Conservation (phyloP, 495 filamentous ascomycete genomes). For the Cercophora scortea region DNA sequence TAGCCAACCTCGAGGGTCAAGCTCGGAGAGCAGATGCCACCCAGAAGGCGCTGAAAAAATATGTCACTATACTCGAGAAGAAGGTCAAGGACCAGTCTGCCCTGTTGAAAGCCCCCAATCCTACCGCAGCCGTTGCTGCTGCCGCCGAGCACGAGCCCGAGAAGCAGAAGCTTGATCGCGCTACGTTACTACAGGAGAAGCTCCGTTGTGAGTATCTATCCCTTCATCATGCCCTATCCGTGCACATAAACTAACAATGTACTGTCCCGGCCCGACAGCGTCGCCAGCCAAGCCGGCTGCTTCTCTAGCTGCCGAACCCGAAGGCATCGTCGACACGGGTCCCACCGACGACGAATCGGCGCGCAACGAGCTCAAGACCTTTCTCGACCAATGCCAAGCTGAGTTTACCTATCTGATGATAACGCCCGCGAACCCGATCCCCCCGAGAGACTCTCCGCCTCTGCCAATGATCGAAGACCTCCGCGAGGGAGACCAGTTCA, state of each 20-base stretch:
- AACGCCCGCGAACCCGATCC: slow-evolving; percentile 53
- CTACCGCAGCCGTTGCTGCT: neutral
- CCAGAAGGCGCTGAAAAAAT: slow-evolving; percentile 80
- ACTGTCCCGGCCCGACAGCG: slow-evolving; percentile 5
- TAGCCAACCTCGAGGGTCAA: slow-evolving; percentile 91
- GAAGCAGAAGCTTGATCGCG: slow-evolving; percentile 35
- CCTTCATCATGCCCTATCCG: neutral
- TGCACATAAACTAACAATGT: neutral
- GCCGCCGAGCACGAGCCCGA: slow-evolving; percentile 8
- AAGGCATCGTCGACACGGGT: slow-evolving; percentile 11
- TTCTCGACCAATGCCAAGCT: slow-evolving; percentile 54
- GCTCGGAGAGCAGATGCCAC: slow-evolving; percentile 73
- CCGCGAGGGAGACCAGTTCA: slow-evolving; percentile 38
- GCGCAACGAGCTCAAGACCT: slow-evolving; percentile 51
- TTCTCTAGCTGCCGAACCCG: neutral
- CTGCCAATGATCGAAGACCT: slow-evolving; percentile 40
- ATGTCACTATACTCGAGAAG: slow-evolving; percentile 82
- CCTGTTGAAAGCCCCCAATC: slow-evolving; percentile 30
- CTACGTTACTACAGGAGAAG: slow-evolving; percentile 39
- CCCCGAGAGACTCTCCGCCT: slow-evolving; percentile 47
- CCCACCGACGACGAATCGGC: slow-evolving; percentile 43
- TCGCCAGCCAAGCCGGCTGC: slow-evolving; percentile 13
- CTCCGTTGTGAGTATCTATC: slow-evolving; percentile 28
- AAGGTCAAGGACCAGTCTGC: slow-evolving; percentile 69
- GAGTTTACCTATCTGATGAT: slow-evolving; percentile 61